phyloP scores from a whole-genome alignment of 108 stramenopile species.

The Cyclostephanos invisitatus region DNA sequence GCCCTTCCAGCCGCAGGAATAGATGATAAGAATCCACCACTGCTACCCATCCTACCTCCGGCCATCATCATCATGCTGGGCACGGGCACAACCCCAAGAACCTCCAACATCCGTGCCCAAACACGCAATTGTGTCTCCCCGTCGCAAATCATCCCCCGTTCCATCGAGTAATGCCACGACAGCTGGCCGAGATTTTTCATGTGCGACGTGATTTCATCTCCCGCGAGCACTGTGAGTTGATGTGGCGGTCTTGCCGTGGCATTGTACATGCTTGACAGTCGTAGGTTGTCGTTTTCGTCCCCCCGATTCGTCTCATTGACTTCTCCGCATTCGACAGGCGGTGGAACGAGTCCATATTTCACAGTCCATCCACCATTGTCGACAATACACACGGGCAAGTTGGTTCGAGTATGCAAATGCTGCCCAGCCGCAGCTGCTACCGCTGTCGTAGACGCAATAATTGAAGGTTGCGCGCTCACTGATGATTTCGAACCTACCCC shows the following conservation, averaged over 20 bases:
- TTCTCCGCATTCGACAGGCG: not conserved
- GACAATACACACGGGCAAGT: conserved; percentile 48
- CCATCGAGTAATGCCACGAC: conserved; percentile 54
- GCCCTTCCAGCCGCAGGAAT: conserved; percentile 12
- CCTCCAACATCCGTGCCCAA: conserved; percentile 71
- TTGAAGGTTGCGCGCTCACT: not conserved
- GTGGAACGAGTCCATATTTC: conserved; percentile 65
- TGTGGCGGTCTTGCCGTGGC: conserved; percentile 79
- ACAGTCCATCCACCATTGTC: conserved; percentile 85
- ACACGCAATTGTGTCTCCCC: conserved; percentile 77
- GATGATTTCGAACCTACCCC: not conserved
- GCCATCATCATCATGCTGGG: conserved; percentile 31
- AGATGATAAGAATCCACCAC: conserved; percentile 8
- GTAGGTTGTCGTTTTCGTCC: not conserved
- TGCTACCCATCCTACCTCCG: conserved; percentile 51
- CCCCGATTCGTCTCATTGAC: not conserved
- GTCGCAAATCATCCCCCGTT: conserved; percentile 73
- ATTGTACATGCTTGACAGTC: conserved; percentile 56
- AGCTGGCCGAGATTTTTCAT: conserved; percentile 76
- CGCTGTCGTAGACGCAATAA: not conserved
- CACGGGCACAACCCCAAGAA: conserved; percentile 39
- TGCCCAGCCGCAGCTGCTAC: not conserved
- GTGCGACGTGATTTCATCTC: conserved; percentile 60
- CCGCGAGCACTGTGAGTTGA: conserved; percentile 71
- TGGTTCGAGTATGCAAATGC: conserved; percentile 6